Conservation (phyloP, 1,139 yeast species). For the Hemisphaericaspora xylanilytica region DNA sequence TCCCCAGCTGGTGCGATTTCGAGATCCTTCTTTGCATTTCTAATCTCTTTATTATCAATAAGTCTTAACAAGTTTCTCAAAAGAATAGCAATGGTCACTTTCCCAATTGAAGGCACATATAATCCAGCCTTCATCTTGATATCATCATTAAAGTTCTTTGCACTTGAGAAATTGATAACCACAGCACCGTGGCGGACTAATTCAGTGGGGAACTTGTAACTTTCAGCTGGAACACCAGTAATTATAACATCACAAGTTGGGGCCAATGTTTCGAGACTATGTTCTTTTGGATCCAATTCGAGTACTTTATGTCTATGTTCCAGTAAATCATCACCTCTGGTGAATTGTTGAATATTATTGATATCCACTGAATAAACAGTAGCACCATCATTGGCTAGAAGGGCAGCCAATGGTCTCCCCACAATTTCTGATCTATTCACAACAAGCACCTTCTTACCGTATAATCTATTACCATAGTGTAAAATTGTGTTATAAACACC, state of each 20-base stretch:
- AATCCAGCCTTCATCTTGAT: conserved; percentile 84
- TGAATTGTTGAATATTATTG: conserved; percentile 82
- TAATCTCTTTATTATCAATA: conserved; percentile 56
- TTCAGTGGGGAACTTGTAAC: conserved; percentile 82
- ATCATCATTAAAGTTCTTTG: conserved; percentile 76
- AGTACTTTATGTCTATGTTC: conserved; percentile 81
- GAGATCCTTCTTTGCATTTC: conserved; percentile 15
- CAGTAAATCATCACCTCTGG: conserved; percentile 88
- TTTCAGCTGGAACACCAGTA: conserved; percentile 88
- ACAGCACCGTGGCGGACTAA: conserved; percentile 83
- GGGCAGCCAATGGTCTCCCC: conserved; percentile 94
- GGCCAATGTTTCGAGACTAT: conserved; percentile 61
- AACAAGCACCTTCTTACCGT: conserved; percentile 86
- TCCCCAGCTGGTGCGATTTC: neutral
- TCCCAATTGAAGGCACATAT: conserved; percentile 94
- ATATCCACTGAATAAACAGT: conserved; percentile 90
- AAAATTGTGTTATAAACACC: conserved; percentile 81
- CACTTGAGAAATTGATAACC: conserved; percentile 85
- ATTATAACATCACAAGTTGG: conserved; percentile 83
- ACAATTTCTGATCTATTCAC: conserved; percentile 95
- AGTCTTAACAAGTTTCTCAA: conserved; percentile 82
- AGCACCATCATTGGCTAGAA: conserved; percentile 96
- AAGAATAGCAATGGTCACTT: conserved; percentile 93
- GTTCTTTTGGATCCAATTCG: conserved; percentile 50
- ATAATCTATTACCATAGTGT: conserved; percentile 86